A percentile compares a stretch with the other conserved stretches of the same genome.
These are phyloP conservation scores for Yarrowia hollandica DNA, from an alignment of 805 yeast genomes.

Conservation along the genomic window DNA sequence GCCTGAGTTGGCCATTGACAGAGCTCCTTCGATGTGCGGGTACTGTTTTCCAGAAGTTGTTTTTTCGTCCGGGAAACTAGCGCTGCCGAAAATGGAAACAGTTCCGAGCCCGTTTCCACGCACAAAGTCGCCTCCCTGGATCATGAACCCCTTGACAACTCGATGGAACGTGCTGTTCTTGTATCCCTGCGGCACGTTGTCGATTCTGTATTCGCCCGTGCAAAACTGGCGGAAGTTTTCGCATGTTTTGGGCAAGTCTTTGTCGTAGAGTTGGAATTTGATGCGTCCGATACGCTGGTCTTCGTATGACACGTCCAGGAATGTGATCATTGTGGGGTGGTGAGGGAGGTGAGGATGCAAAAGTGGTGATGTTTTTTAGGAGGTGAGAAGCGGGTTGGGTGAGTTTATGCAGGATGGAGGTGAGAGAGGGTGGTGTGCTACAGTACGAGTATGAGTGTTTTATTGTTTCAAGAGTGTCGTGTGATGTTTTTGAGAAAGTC, in stretches of 20 bases:
- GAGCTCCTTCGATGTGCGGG: conserved; percentile 34
- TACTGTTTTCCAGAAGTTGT: conserved; percentile 36
- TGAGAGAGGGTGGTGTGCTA: too few relatives aligned
- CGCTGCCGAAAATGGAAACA: conserved; percentile 45
- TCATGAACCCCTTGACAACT: conserved; percentile 48
- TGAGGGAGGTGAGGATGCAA: neutral
- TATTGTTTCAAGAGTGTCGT: too few relatives aligned
- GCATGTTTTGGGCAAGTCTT: conserved; percentile 47
- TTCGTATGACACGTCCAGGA: conserved; percentile 22
- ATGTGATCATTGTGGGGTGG: conserved; percentile 5
- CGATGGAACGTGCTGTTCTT: conserved; percentile 46
- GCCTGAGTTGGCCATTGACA: conserved; percentile 63
- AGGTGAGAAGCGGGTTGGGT: neutral
- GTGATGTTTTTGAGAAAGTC: too few relatives aligned
- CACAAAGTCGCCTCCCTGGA: conserved; percentile 53
- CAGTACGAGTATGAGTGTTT: too few relatives aligned
- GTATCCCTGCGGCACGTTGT: conserved; percentile 49
- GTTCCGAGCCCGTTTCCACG: conserved; percentile 50
- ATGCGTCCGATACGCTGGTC: conserved; percentile 46
- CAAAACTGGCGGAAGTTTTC: conserved; percentile 57
- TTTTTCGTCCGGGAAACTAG: conserved; percentile 48
- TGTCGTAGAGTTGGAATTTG: conserved; percentile 48
- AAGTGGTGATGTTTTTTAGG: conserved; percentile 14
- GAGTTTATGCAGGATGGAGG: neutral
- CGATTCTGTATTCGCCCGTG: conserved; percentile 49